Evolutionary conservation across 78 protist species (phyloP).

Genomic region (slime mould (Dictyostelium discoideum)): DNA sequence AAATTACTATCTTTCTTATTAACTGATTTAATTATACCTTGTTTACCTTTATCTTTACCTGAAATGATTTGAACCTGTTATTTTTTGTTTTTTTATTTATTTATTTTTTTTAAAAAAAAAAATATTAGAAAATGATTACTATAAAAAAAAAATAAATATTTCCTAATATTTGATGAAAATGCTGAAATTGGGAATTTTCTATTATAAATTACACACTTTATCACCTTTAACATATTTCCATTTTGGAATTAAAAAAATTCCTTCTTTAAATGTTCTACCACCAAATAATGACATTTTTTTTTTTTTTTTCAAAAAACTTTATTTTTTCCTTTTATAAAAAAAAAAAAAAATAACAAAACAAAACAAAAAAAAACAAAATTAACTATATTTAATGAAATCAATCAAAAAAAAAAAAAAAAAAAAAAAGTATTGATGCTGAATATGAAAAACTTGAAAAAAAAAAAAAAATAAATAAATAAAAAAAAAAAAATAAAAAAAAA

Average conservation of each 20-base stretch:
- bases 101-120: not conserved
- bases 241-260: conserved; percentile 42
- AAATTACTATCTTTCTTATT: conserved; percentile 63
- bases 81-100: not conserved
- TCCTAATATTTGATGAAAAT: not conserved
- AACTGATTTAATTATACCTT: conserved; percentile 72
- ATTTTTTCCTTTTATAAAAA: not conserved
- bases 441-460: not conserved
- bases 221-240: conserved; percentile 76
- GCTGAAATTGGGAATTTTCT: not conserved
- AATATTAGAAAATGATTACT: too few species aligned
- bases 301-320: not conserved
- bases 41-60: conserved; percentile 80
- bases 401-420: not conserved
- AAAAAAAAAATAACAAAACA: not conserved
- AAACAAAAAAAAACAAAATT: not conserved
- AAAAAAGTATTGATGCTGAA: not conserved
- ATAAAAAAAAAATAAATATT: too few species aligned
- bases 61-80: conserved; percentile 58
- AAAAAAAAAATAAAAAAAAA: conserved; percentile 14
- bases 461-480: not conserved
- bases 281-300: conserved; percentile 47
- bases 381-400: not conserved
- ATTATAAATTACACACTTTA: conserved; percentile 5
- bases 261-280: conserved; percentile 38